Evolutionary conservation across 2,329 filamentous ascomycete genomes (phyloP), one percentile per base, ranked within the genome.

Genomic region (Alternaria brassicicola): DNA sequence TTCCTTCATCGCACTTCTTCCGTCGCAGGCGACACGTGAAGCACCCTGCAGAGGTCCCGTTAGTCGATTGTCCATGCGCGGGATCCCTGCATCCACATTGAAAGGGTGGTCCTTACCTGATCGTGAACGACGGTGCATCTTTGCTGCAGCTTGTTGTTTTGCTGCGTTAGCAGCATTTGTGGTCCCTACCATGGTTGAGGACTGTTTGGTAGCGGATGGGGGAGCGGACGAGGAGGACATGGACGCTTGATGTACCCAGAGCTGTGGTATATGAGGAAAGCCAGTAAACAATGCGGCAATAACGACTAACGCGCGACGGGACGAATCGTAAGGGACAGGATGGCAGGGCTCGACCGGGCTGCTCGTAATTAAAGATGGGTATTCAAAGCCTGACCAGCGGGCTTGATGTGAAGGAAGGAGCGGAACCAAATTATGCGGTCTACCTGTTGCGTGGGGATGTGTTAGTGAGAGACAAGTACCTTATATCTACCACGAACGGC

Each of bases 111-210:
- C 86, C 89, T 75, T 85, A 97, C 93, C 93, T 87, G 93, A 96
- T 81, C 94, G 88, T 79, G 94, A 97, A 74, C 94, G 88, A 78
- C 93, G 89, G 80, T 97, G 94, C 88, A 95, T 93, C 83, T 96
- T 94, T 72, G 88, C 81, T 80, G 91, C 89, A 74, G 86, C 82
- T 80, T 69, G 70, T 68, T 82, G 70, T 68, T 82, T 83, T 63
- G 80, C 75, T 59, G 73, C 60, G 55, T 71, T 92, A 64, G 86
- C 77, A 72, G 82, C 72, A 58, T 76, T 76, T 47, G 79, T 77
- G 65, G 79, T 77, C 54, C 81, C 83, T 65, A 81, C 80, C 79
- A 84, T 84, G 67, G 79, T 84, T 64, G 79, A 72, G 67, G 76
- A 69, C 62, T 73, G 67, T 75, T 78, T 81, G 64, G 75, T 71